A percentile compares a stretch with the other conserved stretches of the same genome.
Conservation (phyloP, 176 grass and related monocot genomes). For the Saccharum spontaneum region DNA sequence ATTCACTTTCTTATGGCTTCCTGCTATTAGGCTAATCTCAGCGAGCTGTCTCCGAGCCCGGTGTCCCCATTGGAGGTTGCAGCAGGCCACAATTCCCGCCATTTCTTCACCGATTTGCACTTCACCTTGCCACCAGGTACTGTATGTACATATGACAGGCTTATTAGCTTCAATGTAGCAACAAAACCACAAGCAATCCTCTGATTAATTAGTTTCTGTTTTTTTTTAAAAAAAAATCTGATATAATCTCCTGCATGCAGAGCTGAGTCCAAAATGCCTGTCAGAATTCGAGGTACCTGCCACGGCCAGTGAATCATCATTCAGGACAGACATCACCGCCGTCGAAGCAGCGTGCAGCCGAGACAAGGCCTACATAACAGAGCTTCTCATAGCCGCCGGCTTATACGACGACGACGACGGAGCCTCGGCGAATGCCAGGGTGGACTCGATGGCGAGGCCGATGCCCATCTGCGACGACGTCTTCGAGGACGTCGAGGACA, state of each 20-base stretch:
- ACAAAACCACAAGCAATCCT: not conserved
- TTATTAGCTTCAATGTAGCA: not conserved
- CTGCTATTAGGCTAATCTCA: conserved; percentile 43
- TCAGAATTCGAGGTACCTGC: conserved; percentile 31
- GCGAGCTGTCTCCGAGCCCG: conserved; percentile 65
- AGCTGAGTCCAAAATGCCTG: conserved; percentile 23
- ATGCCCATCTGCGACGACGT: conserved; percentile 29
- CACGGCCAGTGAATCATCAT: conserved; percentile 10
- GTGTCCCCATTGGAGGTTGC: conserved; percentile 64
- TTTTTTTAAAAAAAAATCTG: too few species aligned
- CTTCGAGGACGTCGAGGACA: conserved; percentile 71
- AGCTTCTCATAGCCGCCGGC: conserved; percentile 57
- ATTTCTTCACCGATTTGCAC: conserved; percentile 43
- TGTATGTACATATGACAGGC: not conserved
- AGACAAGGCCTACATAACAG: conserved; percentile 49
- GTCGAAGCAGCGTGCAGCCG: conserved; percentile 31
- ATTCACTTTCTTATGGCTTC: not conserved
- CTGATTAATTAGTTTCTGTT: not conserved
- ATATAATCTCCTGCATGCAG: not conserved
- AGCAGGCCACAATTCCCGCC: conserved; percentile 29
- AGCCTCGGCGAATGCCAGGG: not conserved
- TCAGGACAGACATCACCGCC: conserved; percentile 15
- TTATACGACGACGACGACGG: conserved; percentile 45
- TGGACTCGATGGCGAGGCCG: not conserved
- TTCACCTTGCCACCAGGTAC: conserved; percentile 46